Evolutionary conservation across 2,329 filamentous ascomycete species (phyloP).

Genomic region (Camillea tinctor): DNA sequence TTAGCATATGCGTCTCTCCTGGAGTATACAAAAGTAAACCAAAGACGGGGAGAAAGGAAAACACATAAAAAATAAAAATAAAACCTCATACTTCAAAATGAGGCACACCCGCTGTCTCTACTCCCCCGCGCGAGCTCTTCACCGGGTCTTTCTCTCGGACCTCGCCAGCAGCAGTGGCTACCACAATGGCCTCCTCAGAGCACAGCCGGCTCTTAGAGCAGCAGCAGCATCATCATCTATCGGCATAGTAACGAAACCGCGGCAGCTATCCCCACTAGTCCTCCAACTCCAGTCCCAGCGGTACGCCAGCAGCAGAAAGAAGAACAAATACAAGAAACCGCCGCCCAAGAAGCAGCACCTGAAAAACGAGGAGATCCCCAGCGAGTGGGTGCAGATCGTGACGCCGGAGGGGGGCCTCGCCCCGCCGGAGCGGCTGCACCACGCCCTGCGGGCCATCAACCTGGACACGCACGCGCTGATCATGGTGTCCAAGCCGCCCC

Average conservation of each 20-base stretch:
- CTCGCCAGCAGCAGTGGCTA: slow-evolving; percentile 6
- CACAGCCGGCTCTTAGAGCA: slow-evolving; percentile 1
- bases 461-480: slow-evolving; percentile 19
- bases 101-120: slow-evolving; percentile 24
- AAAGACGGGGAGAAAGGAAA: neutral
- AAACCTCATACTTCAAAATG: too few species aligned
- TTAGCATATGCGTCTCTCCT: too few species aligned
- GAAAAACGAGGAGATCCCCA: slow-evolving; percentile 48
- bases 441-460: slow-evolving; percentile 21
- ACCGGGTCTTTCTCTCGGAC: slow-evolving; percentile 26
- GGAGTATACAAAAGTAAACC: too few species aligned
- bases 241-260: slow-evolving; percentile 9
- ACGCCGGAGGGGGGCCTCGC: slow-evolving; percentile 11
- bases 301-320: neutral
- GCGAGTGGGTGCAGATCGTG: slow-evolving; percentile 36
- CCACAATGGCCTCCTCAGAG: slow-evolving; percentile 1
- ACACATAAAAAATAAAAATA: neutral
- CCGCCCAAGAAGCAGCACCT: slow-evolving; percentile 23
- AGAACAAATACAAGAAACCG: neutral
- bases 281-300: neutral
- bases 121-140: slow-evolving; percentile 30
- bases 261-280: neutral
- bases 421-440: slow-evolving; percentile 19
- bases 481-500: slow-evolving; percentile 30
- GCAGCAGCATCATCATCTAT: neutral